Percentiles rank a stretch among this genome's conserved stretches.
Conservation (phyloP, 208 protist genomes). For the Tritrichomonas musculus region DNA sequence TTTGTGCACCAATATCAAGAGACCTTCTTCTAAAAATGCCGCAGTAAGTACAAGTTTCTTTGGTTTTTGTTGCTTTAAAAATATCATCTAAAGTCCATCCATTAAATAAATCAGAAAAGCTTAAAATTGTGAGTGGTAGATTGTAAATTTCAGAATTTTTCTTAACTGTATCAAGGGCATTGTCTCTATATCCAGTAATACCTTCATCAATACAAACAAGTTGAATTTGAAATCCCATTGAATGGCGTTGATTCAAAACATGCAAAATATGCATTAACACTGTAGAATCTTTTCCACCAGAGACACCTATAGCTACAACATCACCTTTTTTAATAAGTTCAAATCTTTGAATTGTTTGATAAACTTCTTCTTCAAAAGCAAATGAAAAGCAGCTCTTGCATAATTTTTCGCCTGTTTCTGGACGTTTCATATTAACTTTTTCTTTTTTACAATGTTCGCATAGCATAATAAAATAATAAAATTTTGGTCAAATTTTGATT, state of each 20-base stretch:
- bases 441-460: constrained; percentile 28
- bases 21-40: constrained; percentile 51
- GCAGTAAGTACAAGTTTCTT: constrained; percentile 49
- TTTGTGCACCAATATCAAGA: constrained; percentile 40
- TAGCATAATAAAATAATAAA: too few species aligned
- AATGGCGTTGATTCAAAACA: constrained; percentile 40
- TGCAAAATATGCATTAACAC: constrained; percentile 44
- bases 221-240: constrained; percentile 43
- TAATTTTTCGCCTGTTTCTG: not conserved
- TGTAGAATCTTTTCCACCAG: constrained; percentile 53
- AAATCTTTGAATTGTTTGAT: constrained; percentile 42
- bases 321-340: constrained; percentile 43
- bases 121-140: constrained; percentile 47
- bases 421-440: not conserved
- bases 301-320: constrained; percentile 47
- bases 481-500: too few species aligned
- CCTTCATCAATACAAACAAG: constrained; percentile 57
- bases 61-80: not conserved
- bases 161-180: constrained; percentile 48
- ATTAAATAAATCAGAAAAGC: constrained; percentile 51
- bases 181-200: constrained; percentile 54
- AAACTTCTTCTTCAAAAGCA: constrained; percentile 51
- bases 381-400: constrained; percentile 45
- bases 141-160: constrained; percentile 38
- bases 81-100: constrained; percentile 50